Evolutionary conservation across 306 rosid genomes (phyloP), one percentile per base, ranked within the genome.

Genomic region (Glycine latifolia): DNA sequence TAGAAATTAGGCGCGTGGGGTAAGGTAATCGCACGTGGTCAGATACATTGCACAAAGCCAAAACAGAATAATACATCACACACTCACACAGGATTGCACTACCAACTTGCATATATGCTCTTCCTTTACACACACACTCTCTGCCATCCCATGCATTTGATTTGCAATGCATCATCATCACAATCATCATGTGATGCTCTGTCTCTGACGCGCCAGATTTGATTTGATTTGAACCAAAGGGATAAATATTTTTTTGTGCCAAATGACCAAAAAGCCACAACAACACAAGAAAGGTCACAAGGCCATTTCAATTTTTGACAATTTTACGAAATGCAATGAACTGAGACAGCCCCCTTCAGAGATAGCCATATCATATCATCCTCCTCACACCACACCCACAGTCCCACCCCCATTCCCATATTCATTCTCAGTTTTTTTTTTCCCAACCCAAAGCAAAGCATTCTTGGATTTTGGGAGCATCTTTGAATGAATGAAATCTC

Each of bases 11-110:
- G 81, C 37, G 74, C n/a, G 74, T 82, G 26, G 60, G 48, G 48
- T 73, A 14, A 69, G 74, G 67, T 43, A 82, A 49, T 33, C 73
- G 47, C 84, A 79, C 72, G 77, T 73, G 76, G 20, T 70, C 37
- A 68, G 84, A 86, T 86, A 47, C 89, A 86, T 62, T 82, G 87
- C 67, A 86, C 73, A 54, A 14, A 8, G 50, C 69, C 75, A 67
- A 59, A 81, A n/a, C 52, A 65, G 6, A 56, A 82, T 49, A 47
- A 67, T 33, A 53, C 49, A 67, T 56, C 62, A 66, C 17, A 81
- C 67, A 7, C 4, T 54, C 50, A 17, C 0, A 17, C 0, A 39
- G n/a, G 59, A 70, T 55, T 65, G 49, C 16, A 81, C 58, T 20
- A 76, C 50, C 88, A 78, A 82, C 58, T 82, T 75, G 86, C 72